A percentile compares a stretch with the other conserved stretches of the same genome.
phyloP scores from a whole-genome alignment of 116 monocot genomes.

The Zostera marina region DNA sequence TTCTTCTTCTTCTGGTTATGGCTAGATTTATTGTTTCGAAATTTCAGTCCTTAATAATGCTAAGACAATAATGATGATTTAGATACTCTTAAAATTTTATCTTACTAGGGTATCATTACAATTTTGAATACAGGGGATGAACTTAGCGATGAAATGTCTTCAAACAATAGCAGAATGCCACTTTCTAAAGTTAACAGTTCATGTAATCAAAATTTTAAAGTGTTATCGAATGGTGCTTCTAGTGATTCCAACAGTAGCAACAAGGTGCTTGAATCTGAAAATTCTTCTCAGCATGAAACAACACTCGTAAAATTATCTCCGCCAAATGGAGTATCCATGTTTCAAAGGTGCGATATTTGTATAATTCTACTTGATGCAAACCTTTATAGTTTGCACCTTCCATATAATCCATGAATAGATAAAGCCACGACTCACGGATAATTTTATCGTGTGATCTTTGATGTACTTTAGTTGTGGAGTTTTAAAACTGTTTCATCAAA shows the following conservation, averaged over 20 bases:
- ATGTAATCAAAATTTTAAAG: conserved; percentile 6
- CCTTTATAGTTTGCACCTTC: background rate
- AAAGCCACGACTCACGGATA: too few species aligned
- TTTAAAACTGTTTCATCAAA: background rate
- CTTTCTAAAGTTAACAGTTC: conserved; percentile 1
- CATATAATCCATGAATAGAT: too few species aligned
- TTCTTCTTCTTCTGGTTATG: background rate
- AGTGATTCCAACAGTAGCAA: conserved; percentile 7
- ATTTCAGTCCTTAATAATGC: background rate
- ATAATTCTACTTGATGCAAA: background rate
- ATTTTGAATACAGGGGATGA: conserved; percentile 11
- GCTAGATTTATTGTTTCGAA: background rate
- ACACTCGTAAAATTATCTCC: conserved; percentile 19
- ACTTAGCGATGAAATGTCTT: conserved; percentile 13
- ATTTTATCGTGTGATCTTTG: background rate
- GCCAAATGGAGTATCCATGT: conserved; percentile 51
- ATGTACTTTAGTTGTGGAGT: background rate
- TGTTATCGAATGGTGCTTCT: conserved; percentile 6
- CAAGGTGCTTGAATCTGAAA: conserved; percentile 15
- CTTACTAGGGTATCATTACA: background rate
- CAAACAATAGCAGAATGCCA: conserved; percentile 5
- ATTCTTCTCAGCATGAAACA: conserved; percentile 19
- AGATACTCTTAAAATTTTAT: background rate
- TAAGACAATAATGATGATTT: too few species aligned
- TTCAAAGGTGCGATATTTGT: conserved; percentile 41